These are phyloP conservation scores for Citrus sinensis DNA, from an alignment of 345 rosid species.

Conservation along the genomic window DNA sequence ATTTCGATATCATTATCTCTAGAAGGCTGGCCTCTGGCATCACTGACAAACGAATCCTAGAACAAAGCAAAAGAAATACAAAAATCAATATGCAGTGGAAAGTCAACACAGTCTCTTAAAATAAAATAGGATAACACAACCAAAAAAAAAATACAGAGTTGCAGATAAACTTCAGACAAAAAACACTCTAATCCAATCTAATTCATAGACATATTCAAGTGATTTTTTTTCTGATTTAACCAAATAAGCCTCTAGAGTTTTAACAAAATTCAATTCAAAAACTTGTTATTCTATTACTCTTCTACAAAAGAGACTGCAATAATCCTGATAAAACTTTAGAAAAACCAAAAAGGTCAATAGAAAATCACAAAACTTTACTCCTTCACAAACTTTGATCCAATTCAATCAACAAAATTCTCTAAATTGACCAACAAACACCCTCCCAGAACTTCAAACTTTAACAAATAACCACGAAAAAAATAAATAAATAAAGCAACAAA, in stretches of 20 bases:
- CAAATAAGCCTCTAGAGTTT: not conserved
- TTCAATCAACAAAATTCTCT: not conserved
- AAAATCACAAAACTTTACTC: not conserved
- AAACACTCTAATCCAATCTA: not conserved
- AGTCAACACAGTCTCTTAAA: too few species aligned
- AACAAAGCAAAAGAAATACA: not conserved
- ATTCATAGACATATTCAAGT: not conserved
- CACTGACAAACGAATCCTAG: slow-evolving; percentile 52
- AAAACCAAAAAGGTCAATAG: not conserved
- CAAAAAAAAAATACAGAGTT: too few species aligned
- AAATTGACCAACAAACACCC: not conserved
- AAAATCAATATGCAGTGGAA: too few species aligned
- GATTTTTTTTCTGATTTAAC: too few species aligned
- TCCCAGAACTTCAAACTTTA: not conserved
- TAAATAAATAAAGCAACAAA: not conserved
- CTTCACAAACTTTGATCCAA: not conserved
- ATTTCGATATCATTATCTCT: slow-evolving; percentile 51
- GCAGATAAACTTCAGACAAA: too few species aligned
- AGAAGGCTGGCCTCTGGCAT: slow-evolving; percentile 31
- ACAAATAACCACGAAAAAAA: not conserved
- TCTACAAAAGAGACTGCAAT: not conserved
- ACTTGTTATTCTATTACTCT: not conserved
- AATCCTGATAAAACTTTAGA: not conserved
- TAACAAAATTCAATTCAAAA: not conserved
- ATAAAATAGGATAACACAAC: not conserved